phyloP scores from a whole-genome alignment of 768 basidiomycete genomes.

The Rhodotorula graminis region DNA sequence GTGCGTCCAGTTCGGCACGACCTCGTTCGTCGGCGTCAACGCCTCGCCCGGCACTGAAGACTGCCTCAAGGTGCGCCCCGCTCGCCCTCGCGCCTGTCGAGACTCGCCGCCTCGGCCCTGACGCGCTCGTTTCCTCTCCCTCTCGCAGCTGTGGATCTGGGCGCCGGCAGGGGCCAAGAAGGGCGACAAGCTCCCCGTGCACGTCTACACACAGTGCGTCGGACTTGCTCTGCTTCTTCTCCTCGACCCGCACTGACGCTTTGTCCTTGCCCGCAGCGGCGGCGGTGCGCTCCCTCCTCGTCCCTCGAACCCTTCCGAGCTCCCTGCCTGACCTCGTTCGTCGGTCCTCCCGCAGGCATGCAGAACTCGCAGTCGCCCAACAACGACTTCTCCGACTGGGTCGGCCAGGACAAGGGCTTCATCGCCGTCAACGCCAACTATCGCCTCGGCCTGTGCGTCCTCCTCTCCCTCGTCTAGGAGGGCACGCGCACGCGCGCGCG shows the following conservation, averaged over 20 bases:
- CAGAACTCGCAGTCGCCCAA: conserved; percentile 17
- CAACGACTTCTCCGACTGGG: conserved; percentile 30
- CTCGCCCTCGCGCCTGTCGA: neutral
- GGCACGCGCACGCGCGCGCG: neutral
- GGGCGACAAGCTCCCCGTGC: conserved; percentile 32
- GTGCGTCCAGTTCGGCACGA: conserved; percentile 26
- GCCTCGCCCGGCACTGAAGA: conserved; percentile 21
- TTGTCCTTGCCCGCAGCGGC: conserved; percentile 3
- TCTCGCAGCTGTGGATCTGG: conserved; percentile 28
- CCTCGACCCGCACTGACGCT: too few relatives aligned
- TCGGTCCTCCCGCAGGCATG: neutral
- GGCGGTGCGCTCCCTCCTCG: neutral
- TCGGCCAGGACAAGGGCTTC: conserved; percentile 15
- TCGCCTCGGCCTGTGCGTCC: conserved; percentile 20
- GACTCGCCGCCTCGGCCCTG: too few relatives aligned
- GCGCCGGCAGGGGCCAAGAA: conserved; percentile 17
- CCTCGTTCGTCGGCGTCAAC: conserved; percentile 17
- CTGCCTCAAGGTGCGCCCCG: conserved; percentile 16
- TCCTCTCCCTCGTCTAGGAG: neutral
- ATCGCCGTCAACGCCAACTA: conserved; percentile 34
- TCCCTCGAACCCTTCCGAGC: too few relatives aligned
- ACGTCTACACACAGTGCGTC: neutral
- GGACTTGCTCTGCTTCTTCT: too few relatives aligned
- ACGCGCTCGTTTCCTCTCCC: neutral
- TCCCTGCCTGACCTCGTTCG: too few relatives aligned